Percentiles rank a stretch among this genome's conserved stretches.
Evolutionary conservation across 2,329 filamentous ascomycete species (phyloP).

Genomic region (Gnomoniopsis smithogilvyi): DNA sequence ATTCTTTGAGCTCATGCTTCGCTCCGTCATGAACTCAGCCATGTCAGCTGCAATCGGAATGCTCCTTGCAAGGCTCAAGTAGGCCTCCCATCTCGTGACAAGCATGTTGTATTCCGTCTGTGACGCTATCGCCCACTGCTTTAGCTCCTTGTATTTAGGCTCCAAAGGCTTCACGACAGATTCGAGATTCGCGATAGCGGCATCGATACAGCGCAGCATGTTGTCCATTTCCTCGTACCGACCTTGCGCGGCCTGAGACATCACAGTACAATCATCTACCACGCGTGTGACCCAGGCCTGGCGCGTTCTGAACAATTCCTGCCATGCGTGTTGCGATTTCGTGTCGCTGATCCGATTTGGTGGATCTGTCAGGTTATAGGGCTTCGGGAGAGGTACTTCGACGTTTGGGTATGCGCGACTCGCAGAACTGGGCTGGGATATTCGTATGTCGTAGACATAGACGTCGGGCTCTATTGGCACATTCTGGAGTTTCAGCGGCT

Average conservation of each 20-base stretch:
- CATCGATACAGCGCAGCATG: conserved; percentile 76
- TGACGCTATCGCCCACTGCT: conserved; percentile 66
- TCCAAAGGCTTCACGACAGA: conserved; percentile 70
- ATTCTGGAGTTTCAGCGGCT: conserved; percentile 76
- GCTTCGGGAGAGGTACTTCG: conserved; percentile 49
- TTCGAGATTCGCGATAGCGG: conserved; percentile 82
- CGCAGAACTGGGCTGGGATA: conserved; percentile 56
- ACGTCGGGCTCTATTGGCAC: conserved; percentile 84
- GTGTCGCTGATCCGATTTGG: conserved; percentile 83
- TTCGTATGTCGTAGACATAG: conserved; percentile 85
- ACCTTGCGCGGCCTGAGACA: conserved; percentile 59
- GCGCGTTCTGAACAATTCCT: conserved; percentile 76
- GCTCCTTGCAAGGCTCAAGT: conserved; percentile 61
- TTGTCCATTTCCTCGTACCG: conserved; percentile 71
- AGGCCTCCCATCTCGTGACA: conserved; percentile 63
- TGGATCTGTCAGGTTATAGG: conserved; percentile 58
- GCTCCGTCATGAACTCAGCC: conserved; percentile 61
- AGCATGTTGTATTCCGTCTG: conserved; percentile 65
- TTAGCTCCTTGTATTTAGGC: conserved; percentile 67
- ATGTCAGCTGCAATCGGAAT: conserved; percentile 66
- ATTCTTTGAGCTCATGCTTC: conserved; percentile 36
- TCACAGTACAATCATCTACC: conserved; percentile 64
- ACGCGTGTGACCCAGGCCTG: conserved; percentile 74
- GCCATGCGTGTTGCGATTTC: conserved; percentile 83
- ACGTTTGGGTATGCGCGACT: conserved; percentile 38